Evolutionary conservation across 139 green algal genomes (phyloP), one percentile per base, ranked within the genome.

Genomic region (Edaphochlamys debaryana): DNA sequence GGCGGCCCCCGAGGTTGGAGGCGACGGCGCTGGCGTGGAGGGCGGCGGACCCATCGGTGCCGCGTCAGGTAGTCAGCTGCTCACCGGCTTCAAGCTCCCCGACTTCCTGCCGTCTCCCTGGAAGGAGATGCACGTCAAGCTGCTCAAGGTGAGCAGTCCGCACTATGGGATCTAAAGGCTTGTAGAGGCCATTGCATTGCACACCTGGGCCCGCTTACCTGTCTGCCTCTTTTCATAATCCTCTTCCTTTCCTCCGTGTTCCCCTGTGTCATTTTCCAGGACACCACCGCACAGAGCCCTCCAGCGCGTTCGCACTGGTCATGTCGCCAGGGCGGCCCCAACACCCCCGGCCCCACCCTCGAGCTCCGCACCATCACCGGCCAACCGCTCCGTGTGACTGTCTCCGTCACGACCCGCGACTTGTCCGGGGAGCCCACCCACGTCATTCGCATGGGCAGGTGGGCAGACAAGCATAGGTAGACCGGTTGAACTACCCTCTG

Each of bases 71-170:
- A 54, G 45, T 13, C 45, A 67, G 27, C 42, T 66, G 34, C 56
- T 82, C 9, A 17, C n/a, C 0, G 45, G 42, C n/a, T 82, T 72
- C 76, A 74, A 42, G 32, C 22, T 82, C 4, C 37, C 19, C 7
- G 76, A 82, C 32, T 82, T 82, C 76, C 42, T 82, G n/a, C 30
- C 76, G 11, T 32, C 76, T 7, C 38, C 63, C 0, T 82, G 76
- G 76, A 82, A 73, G 63, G 76, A 82, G 11, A 73, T 73, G 62
- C 76, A 82, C 34, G 17, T 73, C 17, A 64, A 50, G 25, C 58
- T 74, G 30, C 45, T 54, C 11, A 9, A 13, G 45, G 45, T 54
- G 45, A 13, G 45, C 45, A 13, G 45, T 13, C 13, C 11, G 11
- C 11, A 13, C 13, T 13, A 9, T 9, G 11, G 45, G 11, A 9